Conservation (phyloP, 352 stramenopile genomes). For the Pythium dissimile region DNA sequence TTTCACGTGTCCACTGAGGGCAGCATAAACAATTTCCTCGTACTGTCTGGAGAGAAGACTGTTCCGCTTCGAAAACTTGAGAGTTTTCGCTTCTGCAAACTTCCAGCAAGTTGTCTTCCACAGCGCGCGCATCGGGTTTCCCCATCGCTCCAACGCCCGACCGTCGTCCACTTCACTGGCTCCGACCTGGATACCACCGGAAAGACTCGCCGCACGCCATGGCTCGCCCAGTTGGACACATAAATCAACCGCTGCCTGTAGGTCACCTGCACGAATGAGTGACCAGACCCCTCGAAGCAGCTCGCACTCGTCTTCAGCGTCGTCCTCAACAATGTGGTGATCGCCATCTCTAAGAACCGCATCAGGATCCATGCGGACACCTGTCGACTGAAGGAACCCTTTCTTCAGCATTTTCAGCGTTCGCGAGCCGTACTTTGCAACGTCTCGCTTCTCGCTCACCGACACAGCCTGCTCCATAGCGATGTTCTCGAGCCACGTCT, state of each 20-base stretch:
- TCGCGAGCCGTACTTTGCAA: conserved; percentile 36
- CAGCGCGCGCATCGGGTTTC: conserved; percentile 74
- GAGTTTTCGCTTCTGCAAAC: conserved; percentile 47
- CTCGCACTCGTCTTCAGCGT: conserved; percentile 78
- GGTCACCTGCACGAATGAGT: conserved; percentile 61
- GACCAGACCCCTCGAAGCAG: conserved; percentile 75
- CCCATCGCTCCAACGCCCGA: conserved; percentile 58
- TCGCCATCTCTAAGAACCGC: conserved; percentile 64
- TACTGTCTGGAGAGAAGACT: conserved; percentile 65
- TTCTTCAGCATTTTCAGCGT: conserved; percentile 67
- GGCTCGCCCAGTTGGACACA: conserved; percentile 71
- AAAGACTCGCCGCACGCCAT: conserved; percentile 78
- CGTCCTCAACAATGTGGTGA: conserved; percentile 55
- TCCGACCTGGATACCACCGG: conserved; percentile 54
- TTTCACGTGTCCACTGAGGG: conserved; percentile 67
- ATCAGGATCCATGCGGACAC: conserved; percentile 69
- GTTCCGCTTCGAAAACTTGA: conserved; percentile 59
- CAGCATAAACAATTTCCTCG: conserved; percentile 78
- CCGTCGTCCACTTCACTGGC: conserved; percentile 57
- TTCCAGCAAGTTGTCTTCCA: conserved; percentile 88
- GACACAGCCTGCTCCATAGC: conserved; percentile 62
- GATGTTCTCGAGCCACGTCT: conserved; percentile 80
- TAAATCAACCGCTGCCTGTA: conserved; percentile 63
- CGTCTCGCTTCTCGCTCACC: conserved; percentile 54
- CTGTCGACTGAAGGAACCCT: conserved; percentile 23